Evolutionary conservation across 257 asterid species (phyloP).

Genomic region (Oldenlandia corymbosa): DNA sequence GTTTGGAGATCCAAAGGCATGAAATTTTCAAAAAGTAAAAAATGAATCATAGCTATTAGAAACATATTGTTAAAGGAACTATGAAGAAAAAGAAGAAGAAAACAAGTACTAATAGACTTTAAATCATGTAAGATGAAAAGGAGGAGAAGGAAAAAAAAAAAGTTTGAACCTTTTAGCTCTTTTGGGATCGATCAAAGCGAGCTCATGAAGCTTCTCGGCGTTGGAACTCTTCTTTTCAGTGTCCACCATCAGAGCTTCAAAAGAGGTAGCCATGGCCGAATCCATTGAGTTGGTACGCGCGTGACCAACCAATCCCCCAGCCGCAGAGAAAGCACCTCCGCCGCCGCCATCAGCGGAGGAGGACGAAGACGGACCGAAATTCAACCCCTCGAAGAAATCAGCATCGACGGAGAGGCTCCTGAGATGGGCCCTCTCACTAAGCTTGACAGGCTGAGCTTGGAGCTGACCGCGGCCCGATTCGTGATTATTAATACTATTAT

Average conservation of each 20-base stretch:
- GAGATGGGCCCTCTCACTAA: slow-evolving; percentile 39
- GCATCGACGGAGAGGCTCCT: slow-evolving; percentile 85
- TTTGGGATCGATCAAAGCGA: slow-evolving; percentile 81
- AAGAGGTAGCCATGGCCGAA: slow-evolving; percentile 40
- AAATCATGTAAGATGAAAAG: background rate
- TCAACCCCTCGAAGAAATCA: slow-evolving; percentile 76
- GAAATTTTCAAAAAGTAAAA: background rate
- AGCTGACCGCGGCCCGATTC: slow-evolving; percentile 5
- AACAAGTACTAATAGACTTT: background rate
- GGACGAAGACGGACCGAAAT: slow-evolving; percentile 34
- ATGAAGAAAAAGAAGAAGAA: background rate
- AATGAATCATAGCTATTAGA: background rate
- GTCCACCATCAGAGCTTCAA: slow-evolving; percentile 47
- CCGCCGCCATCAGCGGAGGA: slow-evolving; percentile 28
- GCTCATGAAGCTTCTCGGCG: slow-evolving; percentile 72
- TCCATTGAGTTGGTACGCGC: slow-evolving; percentile 83
- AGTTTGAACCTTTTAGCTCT: slow-evolving; percentile 77
- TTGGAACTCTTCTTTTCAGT: slow-evolving; percentile 60
- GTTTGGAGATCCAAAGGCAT: background rate
- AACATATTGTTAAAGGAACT: too few species aligned
- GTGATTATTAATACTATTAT: background rate
- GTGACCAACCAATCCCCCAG: slow-evolving; percentile 38
- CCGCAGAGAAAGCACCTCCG: slow-evolving; percentile 17
- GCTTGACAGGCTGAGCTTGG: slow-evolving; percentile 24
- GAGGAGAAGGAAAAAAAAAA: background rate